Percentiles rank a stretch among this genome's conserved stretches.
phyloP scores from a whole-genome alignment of 2,329 filamentous ascomycete genomes.

The Fusarium anthophilum region DNA sequence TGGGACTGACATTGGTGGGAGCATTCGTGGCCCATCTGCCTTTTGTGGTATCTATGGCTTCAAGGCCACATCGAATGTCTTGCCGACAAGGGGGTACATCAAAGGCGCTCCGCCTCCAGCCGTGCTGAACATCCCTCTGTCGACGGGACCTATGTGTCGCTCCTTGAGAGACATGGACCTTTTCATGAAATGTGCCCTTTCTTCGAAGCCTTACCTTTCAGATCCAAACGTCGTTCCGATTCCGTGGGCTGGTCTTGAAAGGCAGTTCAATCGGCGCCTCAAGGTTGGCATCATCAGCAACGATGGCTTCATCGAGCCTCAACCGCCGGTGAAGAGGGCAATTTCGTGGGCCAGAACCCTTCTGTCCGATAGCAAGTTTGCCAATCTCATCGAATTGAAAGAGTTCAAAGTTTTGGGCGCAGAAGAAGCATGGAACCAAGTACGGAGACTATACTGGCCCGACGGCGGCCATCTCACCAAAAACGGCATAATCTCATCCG shows the following conservation, averaged over 20 bases:
- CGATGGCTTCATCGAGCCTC: slow-evolving; percentile 51
- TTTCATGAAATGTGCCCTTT: slow-evolving; percentile 26
- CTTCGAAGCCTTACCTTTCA: slow-evolving; percentile 26
- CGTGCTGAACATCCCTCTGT: slow-evolving; percentile 46
- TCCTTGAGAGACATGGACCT: slow-evolving; percentile 39
- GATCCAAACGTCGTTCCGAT: slow-evolving; percentile 45
- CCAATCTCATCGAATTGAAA: slow-evolving; percentile 45
- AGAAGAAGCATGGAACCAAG: slow-evolving; percentile 43
- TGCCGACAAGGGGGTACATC: slow-evolving; percentile 23
- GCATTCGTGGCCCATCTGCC: slow-evolving; percentile 11
- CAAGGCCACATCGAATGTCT: slow-evolving; percentile 5
- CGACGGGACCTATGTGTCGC: slow-evolving; percentile 35
- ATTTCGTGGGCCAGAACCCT: slow-evolving; percentile 46
- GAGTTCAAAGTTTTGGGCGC: slow-evolving; percentile 46
- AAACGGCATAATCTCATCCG: slow-evolving; percentile 46
- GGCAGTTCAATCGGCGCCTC: slow-evolving; percentile 31
- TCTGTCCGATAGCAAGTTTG: slow-evolving; percentile 28
- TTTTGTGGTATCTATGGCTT: slow-evolving; percentile 25
- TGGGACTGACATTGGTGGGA: slow-evolving; percentile 14
- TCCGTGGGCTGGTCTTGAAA: slow-evolving; percentile 43
- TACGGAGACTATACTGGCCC: slow-evolving; percentile 57
- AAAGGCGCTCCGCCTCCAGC: slow-evolving; percentile 38
- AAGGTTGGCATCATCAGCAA: slow-evolving; percentile 55
- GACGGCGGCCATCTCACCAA: slow-evolving; percentile 50
- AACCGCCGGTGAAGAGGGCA: slow-evolving; percentile 51